Evolutionary conservation across 495 filamentous ascomycete genomes (phyloP).

Genomic region (Hamigera avellanea): DNA sequence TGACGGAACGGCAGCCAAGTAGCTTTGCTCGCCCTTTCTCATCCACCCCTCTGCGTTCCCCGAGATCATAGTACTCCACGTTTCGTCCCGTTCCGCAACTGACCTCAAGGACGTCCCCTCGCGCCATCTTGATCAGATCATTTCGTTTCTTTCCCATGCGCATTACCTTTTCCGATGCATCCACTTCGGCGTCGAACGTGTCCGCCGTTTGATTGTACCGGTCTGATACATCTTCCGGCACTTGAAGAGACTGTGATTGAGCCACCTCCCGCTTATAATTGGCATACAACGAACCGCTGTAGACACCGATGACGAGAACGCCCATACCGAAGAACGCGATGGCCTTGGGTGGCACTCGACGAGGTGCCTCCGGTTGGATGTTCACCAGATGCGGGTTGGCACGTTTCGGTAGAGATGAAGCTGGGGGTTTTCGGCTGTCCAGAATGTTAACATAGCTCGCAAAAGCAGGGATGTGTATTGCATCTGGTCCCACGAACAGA

Average conservation of each 20-base stretch:
- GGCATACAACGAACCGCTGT: slow-evolving; percentile 40
- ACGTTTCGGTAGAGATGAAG: slow-evolving; percentile 8
- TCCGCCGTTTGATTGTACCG: slow-evolving; percentile 45
- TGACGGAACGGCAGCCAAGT: slow-evolving; percentile 35
- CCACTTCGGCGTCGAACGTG: slow-evolving; percentile 53
- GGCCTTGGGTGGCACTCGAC: slow-evolving; percentile 20
- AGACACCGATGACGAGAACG: slow-evolving; percentile 35
- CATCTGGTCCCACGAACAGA: too few species aligned
- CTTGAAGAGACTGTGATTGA: slow-evolving; percentile 21
- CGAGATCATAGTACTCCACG: slow-evolving; percentile 55
- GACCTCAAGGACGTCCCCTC: slow-evolving; percentile 79
- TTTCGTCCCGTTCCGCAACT: slow-evolving; percentile 90
- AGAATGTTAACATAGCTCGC: neutral
- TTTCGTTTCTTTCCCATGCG: slow-evolving; percentile 51
- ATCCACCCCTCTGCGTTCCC: slow-evolving; percentile 58
- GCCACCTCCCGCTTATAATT: slow-evolving; percentile 30
- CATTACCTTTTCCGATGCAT: slow-evolving; percentile 52
- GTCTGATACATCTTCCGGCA: slow-evolving; percentile 41
- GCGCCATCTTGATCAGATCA: slow-evolving; percentile 46
- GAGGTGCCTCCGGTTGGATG: slow-evolving; percentile 5
- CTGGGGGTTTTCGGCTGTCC: neutral
- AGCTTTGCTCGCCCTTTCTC: slow-evolving; percentile 33
- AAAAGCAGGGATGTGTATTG: too few species aligned
- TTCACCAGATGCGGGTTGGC: slow-evolving; percentile 12
- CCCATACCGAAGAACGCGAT: slow-evolving; percentile 33